Percentiles rank a stretch among this genome's conserved stretches.
These are phyloP conservation scores for Nicotiana benthamiana DNA, from an alignment of 257 asterid genomes.

Conservation along the genomic window DNA sequence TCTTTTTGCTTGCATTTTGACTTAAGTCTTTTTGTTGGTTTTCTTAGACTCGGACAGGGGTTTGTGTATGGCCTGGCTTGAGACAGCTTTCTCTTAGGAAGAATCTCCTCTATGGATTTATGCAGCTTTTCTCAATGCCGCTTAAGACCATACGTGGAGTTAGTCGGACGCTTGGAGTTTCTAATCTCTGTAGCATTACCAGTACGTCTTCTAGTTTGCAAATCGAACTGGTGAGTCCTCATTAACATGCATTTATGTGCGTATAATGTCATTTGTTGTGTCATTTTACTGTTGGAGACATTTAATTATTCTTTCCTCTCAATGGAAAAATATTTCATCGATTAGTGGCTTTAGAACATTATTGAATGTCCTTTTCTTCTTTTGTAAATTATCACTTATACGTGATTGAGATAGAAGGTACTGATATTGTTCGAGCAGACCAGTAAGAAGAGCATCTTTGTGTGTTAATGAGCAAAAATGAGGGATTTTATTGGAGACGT, in stretches of 20 bases:
- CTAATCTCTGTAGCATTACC: constrained; percentile 63
- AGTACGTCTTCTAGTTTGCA: constrained; percentile 61
- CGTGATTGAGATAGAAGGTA: neutral
- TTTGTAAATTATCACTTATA: neutral
- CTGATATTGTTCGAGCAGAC: neutral
- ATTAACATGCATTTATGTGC: neutral
- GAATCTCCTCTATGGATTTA: constrained; percentile 64
- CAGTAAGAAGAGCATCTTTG: neutral
- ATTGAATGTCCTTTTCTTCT: neutral
- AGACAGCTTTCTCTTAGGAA: constrained; percentile 78
- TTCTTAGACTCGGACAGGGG: constrained; percentile 50
- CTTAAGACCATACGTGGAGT: constrained; percentile 75
- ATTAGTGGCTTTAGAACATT: neutral
- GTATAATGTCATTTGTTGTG: neutral
- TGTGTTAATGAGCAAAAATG: neutral
- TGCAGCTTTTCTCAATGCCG: constrained; percentile 70
- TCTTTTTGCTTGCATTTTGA: neutral
- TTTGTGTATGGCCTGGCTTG: constrained; percentile 85
- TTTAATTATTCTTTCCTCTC: neutral
- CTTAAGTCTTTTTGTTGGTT: constrained; percentile 16
- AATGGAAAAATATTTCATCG: neutral
- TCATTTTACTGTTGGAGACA: neutral
- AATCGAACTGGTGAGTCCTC: constrained; percentile 67
- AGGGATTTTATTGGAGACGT: no score
- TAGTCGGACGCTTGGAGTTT: constrained; percentile 59